Percentiles rank a stretch among this genome's conserved stretches.
Conservation (phyloP, 2,329 filamentous ascomycete species). For the Xylaria sp. region DNA sequence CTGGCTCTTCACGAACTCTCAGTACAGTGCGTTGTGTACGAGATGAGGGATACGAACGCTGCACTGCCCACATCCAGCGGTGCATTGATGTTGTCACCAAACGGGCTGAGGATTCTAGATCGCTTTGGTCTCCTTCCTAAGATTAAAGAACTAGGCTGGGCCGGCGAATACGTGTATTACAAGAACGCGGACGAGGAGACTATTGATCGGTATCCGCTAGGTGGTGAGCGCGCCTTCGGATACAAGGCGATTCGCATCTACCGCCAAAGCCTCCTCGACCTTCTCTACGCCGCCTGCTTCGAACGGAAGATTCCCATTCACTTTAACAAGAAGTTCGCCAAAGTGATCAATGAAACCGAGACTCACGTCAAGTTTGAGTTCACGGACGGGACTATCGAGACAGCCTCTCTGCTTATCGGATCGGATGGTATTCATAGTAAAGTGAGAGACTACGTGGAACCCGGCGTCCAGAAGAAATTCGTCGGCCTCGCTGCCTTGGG, state of each 20-base stretch:
- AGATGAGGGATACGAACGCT: conserved; percentile 48
- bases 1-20: conserved; percentile 62
- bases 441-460: conserved; percentile 62
- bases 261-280: conserved; percentile 60
- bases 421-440: conserved; percentile 69
- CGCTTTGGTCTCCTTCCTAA: conserved; percentile 58
- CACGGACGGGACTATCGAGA: conserved; percentile 54
- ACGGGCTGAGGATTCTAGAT: conserved; percentile 65
- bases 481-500: conserved; percentile 56
- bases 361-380: conserved; percentile 58
- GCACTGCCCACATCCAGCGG: conserved; percentile 58
- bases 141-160: conserved; percentile 54
- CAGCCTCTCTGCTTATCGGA: conserved; percentile 61
- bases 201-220: conserved; percentile 52
- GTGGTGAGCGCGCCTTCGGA: conserved; percentile 45
- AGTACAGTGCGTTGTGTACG: conserved; percentile 59
- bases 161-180: conserved; percentile 62
- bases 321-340: conserved; percentile 60
- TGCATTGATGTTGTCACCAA: conserved; percentile 68
- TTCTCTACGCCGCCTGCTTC: conserved; percentile 54
- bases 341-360: conserved; percentile 54
- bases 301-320: conserved; percentile 54
- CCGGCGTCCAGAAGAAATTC: conserved; percentile 60
- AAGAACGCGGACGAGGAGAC: conserved; percentile 49
- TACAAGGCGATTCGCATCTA: conserved; percentile 66